Conservation (phyloP, 345 rosid species). For the Linum usitatissimum region DNA sequence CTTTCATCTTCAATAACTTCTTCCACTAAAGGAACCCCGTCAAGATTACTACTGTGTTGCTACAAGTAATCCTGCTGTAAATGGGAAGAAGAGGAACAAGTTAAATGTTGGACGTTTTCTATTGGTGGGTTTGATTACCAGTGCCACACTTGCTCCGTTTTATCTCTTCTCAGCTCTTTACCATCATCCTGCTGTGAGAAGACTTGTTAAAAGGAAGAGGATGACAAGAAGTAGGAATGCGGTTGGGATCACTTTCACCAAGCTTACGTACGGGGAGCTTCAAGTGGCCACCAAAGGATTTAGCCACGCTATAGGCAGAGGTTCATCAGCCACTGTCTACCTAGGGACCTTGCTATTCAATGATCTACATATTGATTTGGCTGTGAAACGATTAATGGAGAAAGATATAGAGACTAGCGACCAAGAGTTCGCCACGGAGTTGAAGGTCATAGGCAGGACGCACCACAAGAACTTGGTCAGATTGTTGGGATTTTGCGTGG, state of each 20-base stretch:
- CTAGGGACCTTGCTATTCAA: slow-evolving; percentile 13
- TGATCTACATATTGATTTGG: slow-evolving; percentile 14
- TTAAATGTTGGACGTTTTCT: neutral
- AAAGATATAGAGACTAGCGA: slow-evolving; percentile 15
- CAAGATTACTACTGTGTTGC: slow-evolving; percentile 2
- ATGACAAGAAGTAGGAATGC: neutral
- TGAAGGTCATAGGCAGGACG: slow-evolving; percentile 22
- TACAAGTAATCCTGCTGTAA: neutral
- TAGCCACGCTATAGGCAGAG: slow-evolving; percentile 16
- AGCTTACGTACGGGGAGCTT: slow-evolving; percentile 21
- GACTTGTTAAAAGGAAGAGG: slow-evolving; percentile 1
- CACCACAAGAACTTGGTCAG: slow-evolving; percentile 23
- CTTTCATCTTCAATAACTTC: too few relatives aligned
- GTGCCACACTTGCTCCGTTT: slow-evolving; percentile 13
- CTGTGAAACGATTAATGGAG: slow-evolving; percentile 17
- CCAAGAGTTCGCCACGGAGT: slow-evolving; percentile 24
- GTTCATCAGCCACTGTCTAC: slow-evolving; percentile 25
- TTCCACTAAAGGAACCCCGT: too few relatives aligned
- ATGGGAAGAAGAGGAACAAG: slow-evolving; percentile 3
- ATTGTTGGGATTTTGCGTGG: slow-evolving; percentile 22
- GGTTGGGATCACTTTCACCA: slow-evolving; percentile 20
- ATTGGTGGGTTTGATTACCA: slow-evolving; percentile 12
- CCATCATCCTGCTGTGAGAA: slow-evolving; percentile 16
- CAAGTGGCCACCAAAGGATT: slow-evolving; percentile 20
- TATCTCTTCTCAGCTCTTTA: slow-evolving; percentile 15